Evolutionary conservation across 129 eudicot genomes (phyloP), one percentile per base, ranked within the genome.

Genomic region (Flaveria trinervia): DNA sequence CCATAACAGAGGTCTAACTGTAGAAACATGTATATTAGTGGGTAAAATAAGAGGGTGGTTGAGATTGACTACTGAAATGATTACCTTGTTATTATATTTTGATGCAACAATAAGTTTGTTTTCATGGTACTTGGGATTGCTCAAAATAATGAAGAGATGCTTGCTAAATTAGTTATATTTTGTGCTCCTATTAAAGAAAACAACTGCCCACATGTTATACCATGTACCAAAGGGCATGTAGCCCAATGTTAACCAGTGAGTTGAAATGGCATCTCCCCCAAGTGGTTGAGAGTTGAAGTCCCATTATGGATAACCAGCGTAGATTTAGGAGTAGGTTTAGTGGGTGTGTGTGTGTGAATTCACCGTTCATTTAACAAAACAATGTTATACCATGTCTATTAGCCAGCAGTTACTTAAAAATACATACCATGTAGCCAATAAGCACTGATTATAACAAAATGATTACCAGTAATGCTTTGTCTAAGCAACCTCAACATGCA

Each of bases 1-100:
- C 88, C 99, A 92, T 92, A 28, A 61, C 51, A 26, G 50, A 80
- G 13, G 33, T 65, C 81, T 83, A 74, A 59, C 81, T 73, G 84
- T 73, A 60, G 61, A 83, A 75, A 62, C 54, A 69, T 65, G 69
- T 7, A 73, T 11, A 30, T 51, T 62, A 75, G 79, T 17, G 64
- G 62, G 60, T 60, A 61, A 61, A 60, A 44, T 12, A 44, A 25
- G 15, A 50, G 62, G 57, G 44, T 60, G 1, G 10, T 76, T 49
- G 16, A 23, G 12, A 55, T 55, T 17, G 11, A 20, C 8, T 28
- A 14, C 9, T 7, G 25, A 64, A 64, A 64, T 3, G 11, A 14
- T 13, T 12, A 17, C 12, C 45, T 14, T 39, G 4, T 30, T 28
- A 13, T 30, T 13, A 64, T 13, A 22, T 64, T 64, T 28, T 1